Conservation (phyloP, 805 yeast species). For the Candida tammaniensis region DNA sequence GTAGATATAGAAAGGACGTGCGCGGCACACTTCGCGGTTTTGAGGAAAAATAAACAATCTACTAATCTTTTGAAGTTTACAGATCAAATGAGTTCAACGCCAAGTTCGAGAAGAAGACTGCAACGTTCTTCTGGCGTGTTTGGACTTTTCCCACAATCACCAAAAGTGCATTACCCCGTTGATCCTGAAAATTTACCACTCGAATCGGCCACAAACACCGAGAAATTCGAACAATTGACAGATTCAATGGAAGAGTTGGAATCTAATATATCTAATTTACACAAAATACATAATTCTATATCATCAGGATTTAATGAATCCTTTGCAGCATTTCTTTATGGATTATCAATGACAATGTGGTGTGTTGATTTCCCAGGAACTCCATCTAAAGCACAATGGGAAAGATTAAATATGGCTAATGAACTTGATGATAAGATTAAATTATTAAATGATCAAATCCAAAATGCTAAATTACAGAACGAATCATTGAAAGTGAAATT, state of each 20-base stretch:
- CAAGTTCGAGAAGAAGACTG: constrained; percentile 16
- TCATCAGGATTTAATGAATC: constrained; percentile 68
- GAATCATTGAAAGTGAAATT: constrained; percentile 21
- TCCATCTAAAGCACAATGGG: constrained; percentile 34
- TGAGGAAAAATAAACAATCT: no score
- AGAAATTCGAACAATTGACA: constrained; percentile 42
- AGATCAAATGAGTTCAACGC: no score
- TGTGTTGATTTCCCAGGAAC: constrained; percentile 67
- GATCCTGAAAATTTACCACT: constrained; percentile 40
- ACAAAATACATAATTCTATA: constrained; percentile 59
- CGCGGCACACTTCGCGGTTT: no score
- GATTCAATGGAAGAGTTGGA: constrained; percentile 57
- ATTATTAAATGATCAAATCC: constrained; percentile 19
- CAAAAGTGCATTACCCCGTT: constrained; percentile 44
- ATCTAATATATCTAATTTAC: constrained; percentile 54
- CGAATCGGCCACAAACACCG: constrained; percentile 36
- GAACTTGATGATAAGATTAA: constrained; percentile 21
- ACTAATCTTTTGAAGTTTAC: no score
- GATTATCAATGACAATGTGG: constrained; percentile 83
- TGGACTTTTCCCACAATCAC: constrained; percentile 35
- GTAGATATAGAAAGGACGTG: background rate
- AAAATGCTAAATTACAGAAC: constrained; percentile 21
- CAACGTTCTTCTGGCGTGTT: constrained; percentile 37
- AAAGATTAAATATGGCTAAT: constrained; percentile 23
- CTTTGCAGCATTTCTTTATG: constrained; percentile 72